Evolutionary conservation across 2,329 filamentous ascomycete genomes (phyloP), one percentile per base, ranked within the genome.

Genomic region (Neofusicoccum sp.): DNA sequence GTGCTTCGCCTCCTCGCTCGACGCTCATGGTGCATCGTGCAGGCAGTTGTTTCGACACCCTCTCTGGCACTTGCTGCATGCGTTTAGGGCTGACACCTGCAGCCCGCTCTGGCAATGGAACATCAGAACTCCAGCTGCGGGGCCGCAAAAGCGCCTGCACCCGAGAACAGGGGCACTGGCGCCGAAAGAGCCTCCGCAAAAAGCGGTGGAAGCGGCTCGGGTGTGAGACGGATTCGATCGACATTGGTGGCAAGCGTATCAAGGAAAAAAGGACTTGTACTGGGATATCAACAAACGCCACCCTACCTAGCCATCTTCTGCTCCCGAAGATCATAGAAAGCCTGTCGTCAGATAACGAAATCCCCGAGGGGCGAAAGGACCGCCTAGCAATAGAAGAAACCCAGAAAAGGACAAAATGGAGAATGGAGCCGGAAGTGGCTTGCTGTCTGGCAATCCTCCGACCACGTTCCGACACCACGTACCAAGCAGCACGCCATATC

Each of bases 201-300:
- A 14, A 20, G 20, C 20, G 20, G 20, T 20, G 20, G 20, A 20
- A 20, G 20, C 20, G 20, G 1, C 20, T 20, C 20, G 20, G 1
- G 20, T 20, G 20, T 30, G 34, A 41, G 41, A 20, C 41, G 26
- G 34, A 14, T 31, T 56, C 43, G 51, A 56, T 56, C 36, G 31
- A 56, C 38, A 28, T 16, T 33, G 36, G 38, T 56, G 51, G 36
- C 51, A 56, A 16, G 9, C 16, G 49, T 34, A 14, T 36, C 36
- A 30, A n/a, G 36, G 20, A 20, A 20, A 20, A 33, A 51, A 24
- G 33, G 49, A 14, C 49, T 12, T 9, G 28, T 56, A 38, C 51
- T 33, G 51, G 51, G 38, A 53, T 53, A 56, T 56, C 51, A 56
- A 43, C 48, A 56, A 56, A 56, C 51, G 51, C 51, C 51, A 31